These are phyloP conservation scores for Capronia epimyces DNA, from an alignment of 2,329 filamentous ascomycete species.

Conservation along the genomic window DNA sequence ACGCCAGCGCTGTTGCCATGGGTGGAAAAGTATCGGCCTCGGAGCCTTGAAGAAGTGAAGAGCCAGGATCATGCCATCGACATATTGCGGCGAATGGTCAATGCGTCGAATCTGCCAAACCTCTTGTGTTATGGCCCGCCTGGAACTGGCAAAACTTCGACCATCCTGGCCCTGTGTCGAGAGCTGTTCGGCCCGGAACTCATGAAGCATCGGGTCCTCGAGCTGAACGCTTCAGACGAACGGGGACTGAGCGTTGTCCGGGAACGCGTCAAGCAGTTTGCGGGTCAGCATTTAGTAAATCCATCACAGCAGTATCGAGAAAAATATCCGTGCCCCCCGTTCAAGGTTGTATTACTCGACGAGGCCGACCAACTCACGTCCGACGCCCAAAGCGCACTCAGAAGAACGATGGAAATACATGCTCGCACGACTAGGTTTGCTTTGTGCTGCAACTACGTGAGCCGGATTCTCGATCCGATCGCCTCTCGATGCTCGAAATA, in stretches of 20 bases:
- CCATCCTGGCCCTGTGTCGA: slow-evolving; percentile 92
- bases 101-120: slow-evolving; percentile 94
- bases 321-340: slow-evolving; percentile 83
- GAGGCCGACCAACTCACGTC: slow-evolving; percentile 97
- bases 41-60: slow-evolving; percentile 74
- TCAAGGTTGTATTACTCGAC: slow-evolving; percentile 94
- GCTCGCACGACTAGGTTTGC: slow-evolving; percentile 95
- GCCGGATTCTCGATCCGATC: slow-evolving; percentile 92
- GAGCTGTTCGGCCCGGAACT: slow-evolving; percentile 95
- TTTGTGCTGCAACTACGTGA: slow-evolving; percentile 97
- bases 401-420: slow-evolving; percentile 97
- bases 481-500: slow-evolving; percentile 95
- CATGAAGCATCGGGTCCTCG: slow-evolving; percentile 88
- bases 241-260: slow-evolving; percentile 95
- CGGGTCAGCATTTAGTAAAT: slow-evolving; percentile 45
- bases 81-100: slow-evolving; percentile 83
- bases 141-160: slow-evolving; percentile 95
- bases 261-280: slow-evolving; percentile 98
- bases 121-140: slow-evolving; percentile 99
- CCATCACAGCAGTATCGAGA: slow-evolving; percentile 46
- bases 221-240: slow-evolving; percentile 98
- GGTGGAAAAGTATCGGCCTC: slow-evolving; percentile 87
- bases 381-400: slow-evolving; percentile 82
- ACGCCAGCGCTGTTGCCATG: slow-evolving; percentile 73
- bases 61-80: slow-evolving; percentile 96